phyloP scores from a whole-genome alignment of 2,329 filamentous ascomycete species.

The Alternaria sp. region DNA sequence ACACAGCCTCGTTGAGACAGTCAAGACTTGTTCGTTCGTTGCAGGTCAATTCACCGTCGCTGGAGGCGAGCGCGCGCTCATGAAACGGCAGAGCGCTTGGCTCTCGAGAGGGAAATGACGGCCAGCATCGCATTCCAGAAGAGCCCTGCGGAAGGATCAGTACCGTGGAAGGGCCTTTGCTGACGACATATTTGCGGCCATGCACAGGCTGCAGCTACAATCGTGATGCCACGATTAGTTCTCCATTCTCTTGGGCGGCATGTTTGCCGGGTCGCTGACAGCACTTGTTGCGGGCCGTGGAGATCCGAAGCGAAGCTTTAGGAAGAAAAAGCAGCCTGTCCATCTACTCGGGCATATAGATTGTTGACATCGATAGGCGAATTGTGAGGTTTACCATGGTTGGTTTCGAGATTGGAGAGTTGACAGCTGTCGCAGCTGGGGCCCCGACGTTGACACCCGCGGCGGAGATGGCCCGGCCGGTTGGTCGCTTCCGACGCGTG shows the following conservation, averaged over 20 bases:
- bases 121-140: conserved; percentile 2
- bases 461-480: conserved; percentile 9
- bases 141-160: not conserved
- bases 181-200: conserved; percentile 4
- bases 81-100: conserved; percentile 7
- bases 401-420: conserved; percentile 1
- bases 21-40: conserved; percentile 2
- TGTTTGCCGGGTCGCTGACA: not conserved
- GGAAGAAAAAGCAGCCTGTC: conserved; percentile 2
- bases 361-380: not conserved
- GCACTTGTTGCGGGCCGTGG: conserved; percentile 7
- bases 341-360: not conserved
- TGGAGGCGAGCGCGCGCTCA: not conserved
- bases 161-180: not conserved
- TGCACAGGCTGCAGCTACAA: not conserved
- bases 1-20: conserved; percentile 17
- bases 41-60: conserved; percentile 1
- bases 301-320: conserved; percentile 4
- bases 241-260: not conserved
- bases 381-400: not conserved
- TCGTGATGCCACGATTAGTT: not conserved
- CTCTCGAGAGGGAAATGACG: conserved; percentile 3
- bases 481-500: not conserved
- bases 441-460: not conserved
- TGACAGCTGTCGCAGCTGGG: conserved; percentile 9